These are phyloP conservation scores for Straminergon stramineum DNA, from an alignment of 225 moss, liverwort and hornwort genomes.

Conservation along the genomic window DNA sequence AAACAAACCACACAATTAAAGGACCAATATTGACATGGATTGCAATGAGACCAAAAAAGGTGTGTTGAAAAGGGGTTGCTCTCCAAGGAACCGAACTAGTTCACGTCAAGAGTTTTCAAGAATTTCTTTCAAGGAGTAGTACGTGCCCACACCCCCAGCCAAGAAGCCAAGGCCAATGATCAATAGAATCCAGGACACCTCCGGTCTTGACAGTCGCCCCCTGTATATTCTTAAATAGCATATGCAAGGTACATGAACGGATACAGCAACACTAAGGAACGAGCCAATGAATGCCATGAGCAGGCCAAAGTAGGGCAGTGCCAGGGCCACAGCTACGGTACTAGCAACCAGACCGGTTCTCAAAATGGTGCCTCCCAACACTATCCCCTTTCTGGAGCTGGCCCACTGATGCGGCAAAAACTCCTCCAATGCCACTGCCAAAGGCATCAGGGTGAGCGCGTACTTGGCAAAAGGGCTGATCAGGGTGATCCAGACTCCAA, in stretches of 20 bases:
- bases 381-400: constrained; percentile 6
- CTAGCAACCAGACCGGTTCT: constrained; percentile 48
- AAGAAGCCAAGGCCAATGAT: constrained; percentile 41
- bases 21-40: not conserved
- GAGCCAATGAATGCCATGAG: constrained; percentile 95
- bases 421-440: constrained; percentile 83
- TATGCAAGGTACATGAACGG: constrained; percentile 68
- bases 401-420: constrained; percentile 34
- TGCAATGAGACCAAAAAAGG: not conserved
- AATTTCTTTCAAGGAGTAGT: constrained; percentile 50
- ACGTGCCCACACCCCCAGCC: constrained; percentile 51
- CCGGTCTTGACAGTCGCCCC: constrained; percentile 20
- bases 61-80: not conserved
- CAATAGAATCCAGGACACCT: constrained; percentile 17
- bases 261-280: constrained; percentile 60
- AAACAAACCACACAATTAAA: not conserved
- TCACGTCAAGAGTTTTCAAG: constrained; percentile 4
- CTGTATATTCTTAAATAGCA: constrained; percentile 63
- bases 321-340: constrained; percentile 51
- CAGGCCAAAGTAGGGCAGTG: constrained; percentile 66
- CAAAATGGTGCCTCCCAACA: constrained; percentile 38
- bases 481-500: constrained; percentile 74
- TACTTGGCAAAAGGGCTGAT: constrained; percentile 88
- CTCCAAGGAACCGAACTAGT: not conserved
- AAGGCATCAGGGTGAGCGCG: constrained; percentile 63